A percentile compares a stretch with the other conserved stretches of the same genome.
These are phyloP conservation scores for Oryza officinalis DNA, from an alignment of 176 grass and related monocot species.

Conservation along the genomic window DNA sequence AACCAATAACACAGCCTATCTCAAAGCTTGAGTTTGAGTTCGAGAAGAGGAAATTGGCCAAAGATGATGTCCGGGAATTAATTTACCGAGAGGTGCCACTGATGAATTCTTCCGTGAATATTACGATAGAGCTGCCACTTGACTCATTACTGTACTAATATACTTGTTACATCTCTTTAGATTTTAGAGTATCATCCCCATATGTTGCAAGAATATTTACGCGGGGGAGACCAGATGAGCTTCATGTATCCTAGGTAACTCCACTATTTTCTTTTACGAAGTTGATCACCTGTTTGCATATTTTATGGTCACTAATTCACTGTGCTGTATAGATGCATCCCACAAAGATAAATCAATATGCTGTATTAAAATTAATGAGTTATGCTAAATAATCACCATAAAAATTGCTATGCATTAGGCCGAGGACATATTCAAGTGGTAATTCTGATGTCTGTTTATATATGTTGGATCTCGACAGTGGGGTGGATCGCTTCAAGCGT, in stretches of 20 bases:
- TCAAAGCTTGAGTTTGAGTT: constrained; percentile 99
- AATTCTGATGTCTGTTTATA: constrained; percentile 25
- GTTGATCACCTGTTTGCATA: constrained; percentile 6
- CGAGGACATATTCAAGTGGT: constrained; percentile 10
- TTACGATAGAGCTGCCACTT: neutral
- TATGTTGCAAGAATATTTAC: constrained; percentile 94
- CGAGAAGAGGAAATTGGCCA: constrained; percentile 88
- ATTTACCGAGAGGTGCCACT: constrained; percentile 92
- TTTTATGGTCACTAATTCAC: neutral
- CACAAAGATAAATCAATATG: neutral
- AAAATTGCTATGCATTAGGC: neutral
- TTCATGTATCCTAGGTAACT: constrained; percentile 97
- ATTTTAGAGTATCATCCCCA: constrained; percentile 99
- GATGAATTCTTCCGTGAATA: constrained; percentile 11
- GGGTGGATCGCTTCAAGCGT: constrained; percentile 92
- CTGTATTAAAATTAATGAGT: constrained; percentile 2
- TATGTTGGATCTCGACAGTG: constrained; percentile 61
- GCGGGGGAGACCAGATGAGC: constrained; percentile 80
- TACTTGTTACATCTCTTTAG: constrained; percentile 41
- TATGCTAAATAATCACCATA: neutral
- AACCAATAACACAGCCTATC: constrained; percentile 75
- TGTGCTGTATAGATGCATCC: neutral
- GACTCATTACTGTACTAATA: constrained; percentile 12
- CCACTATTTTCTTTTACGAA: constrained; percentile 25
- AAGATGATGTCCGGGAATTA: constrained; percentile 96